Evolutionary conservation across 108 stramenopile species (phyloP).

Genomic region (Pseudonitzschia delicatissima): DNA sequence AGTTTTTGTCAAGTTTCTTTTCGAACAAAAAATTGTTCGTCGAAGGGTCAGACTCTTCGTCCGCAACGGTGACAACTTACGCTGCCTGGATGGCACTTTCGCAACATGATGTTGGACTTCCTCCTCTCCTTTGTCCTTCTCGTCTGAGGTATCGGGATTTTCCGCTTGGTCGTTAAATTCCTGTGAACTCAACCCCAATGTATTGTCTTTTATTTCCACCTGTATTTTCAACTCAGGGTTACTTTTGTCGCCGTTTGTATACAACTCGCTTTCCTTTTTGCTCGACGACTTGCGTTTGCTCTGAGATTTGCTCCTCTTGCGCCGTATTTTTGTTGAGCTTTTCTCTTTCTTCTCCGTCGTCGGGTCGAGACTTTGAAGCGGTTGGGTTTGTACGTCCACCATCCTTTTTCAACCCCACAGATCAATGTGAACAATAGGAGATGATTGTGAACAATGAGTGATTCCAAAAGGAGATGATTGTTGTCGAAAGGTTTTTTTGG

Average conservation of each 20-base stretch:
- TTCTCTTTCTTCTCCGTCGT: background rate
- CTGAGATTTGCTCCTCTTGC: background rate
- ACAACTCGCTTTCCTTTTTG: background rate
- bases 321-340: background rate
- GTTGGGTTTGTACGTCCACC: background rate
- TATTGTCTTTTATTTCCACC: background rate
- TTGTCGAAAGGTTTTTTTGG: no score
- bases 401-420: background rate
- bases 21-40: conserved; percentile 14
- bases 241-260: background rate
- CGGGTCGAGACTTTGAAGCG: background rate
- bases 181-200: conserved; percentile 14
- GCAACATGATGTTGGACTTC: conserved; percentile 19
- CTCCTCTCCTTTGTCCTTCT: conserved; percentile 9
- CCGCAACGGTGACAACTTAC: conserved; percentile 4
- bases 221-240: background rate
- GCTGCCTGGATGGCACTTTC: conserved; percentile 3
- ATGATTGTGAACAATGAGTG: no score
- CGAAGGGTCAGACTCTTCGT: conserved; percentile 20
- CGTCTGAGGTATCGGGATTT: conserved; percentile 10
- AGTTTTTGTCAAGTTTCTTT: conserved; percentile 2
- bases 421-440: no score
- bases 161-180: conserved; percentile 22
- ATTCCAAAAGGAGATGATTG: no score
- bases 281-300: background rate